These are phyloP conservation scores for Hirschfeldia incana DNA, from an alignment of 345 rosid species.

Conservation along the genomic window DNA sequence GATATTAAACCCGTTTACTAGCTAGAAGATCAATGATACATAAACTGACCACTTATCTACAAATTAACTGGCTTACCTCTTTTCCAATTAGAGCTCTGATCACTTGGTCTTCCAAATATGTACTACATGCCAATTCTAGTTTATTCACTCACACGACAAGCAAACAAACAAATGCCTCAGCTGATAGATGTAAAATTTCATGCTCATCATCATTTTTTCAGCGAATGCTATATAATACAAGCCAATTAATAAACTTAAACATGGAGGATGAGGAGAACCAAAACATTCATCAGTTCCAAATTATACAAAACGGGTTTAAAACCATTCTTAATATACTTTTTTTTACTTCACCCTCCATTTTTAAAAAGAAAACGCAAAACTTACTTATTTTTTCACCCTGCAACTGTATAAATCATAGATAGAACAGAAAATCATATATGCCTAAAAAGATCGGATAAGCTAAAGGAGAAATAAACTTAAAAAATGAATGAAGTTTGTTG, in stretches of 20 bases:
- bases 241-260: not conserved
- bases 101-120: conserved; percentile 23
- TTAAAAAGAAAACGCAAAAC: not conserved
- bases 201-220: not conserved
- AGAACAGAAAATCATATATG: not conserved
- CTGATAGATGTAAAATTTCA: not conserved
- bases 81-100: not conserved
- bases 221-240: not conserved
- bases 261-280: not conserved
- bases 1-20: not conserved
- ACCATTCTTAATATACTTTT: not conserved
- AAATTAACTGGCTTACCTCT: conserved; percentile 16
- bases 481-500: conserved; percentile 22
- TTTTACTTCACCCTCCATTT: not conserved
- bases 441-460: not conserved
- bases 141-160: not conserved
- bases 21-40: not conserved
- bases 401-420: not conserved
- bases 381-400: not conserved
- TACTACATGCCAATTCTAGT: conserved; percentile 5
- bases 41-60: not conserved
- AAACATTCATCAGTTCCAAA: not conserved
- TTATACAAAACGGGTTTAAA: not conserved
- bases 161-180: not conserved
- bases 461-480: not conserved